Evolutionary conservation across 805 yeast species (phyloP), one percentile per base, ranked within the genome.

Genomic region (Naumovozyma baii): DNA sequence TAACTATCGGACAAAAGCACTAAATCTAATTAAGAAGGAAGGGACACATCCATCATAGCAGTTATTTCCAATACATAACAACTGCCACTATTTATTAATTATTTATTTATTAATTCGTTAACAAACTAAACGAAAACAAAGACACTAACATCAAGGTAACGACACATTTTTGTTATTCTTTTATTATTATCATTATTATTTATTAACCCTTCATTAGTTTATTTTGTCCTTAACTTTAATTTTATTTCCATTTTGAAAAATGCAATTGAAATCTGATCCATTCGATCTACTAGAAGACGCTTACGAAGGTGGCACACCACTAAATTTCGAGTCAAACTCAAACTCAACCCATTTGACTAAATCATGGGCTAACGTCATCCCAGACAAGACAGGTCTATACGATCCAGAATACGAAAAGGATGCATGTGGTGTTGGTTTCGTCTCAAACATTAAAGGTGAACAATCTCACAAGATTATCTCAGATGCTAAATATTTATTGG

Each of bases 401-500:
- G 85, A 92, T 62, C 98, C 97, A 9, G 92, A 83, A 42, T 76
- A 71, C 52, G 98, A 90, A 62, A 85, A 86, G 56, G 98, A 90
- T 58, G 96, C 96, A 36, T 90, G 98, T 73, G 98, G 98, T 68
- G 97, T 92, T 37, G 98, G 98, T 46, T 90, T 90, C 64, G 85
- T 95, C 35, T 85, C 96, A 62, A 85, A 90, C 68, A 82, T 88
- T 67, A 85, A 87, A 63, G 96, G 96, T 41, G 59, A 70, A 22
- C 74, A 78, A 19, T 80, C 94, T 39, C 98, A 92, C 69, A 87
- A 88, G 59, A 86, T 90, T 52, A 87, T 90, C 44, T 78, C 94
- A 32, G 97, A 92, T 67, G 95, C 95, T 32, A 71, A 78, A 50
- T 77, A 75, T 58, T 68, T 90, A 54, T 76, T 90, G 40, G 88